Evolutionary conservation across 2,329 filamentous ascomycete genomes (phyloP), one percentile per base, ranked within the genome.

Genomic region (Trichoderma sp.): DNA sequence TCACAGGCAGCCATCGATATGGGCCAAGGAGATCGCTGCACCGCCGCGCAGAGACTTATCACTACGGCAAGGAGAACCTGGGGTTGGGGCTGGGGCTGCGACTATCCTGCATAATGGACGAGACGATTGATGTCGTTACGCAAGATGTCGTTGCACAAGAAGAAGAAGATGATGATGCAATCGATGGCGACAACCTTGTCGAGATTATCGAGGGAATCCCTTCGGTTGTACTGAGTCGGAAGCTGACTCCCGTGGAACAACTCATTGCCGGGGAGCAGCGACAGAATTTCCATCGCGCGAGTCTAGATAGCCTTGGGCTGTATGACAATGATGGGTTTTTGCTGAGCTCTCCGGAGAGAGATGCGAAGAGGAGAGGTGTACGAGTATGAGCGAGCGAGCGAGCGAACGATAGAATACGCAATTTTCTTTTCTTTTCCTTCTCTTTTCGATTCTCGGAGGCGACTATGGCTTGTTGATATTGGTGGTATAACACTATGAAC

Each of bases 241-340:
- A 72, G 64, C 69, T 76, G 18, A 72, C 74, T 7, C 71, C 75
- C 2, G 74, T 78, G 18, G 75, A 71, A 13, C 75, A 77, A 24
- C 65, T 77, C 16, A 69, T 73, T 5, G 69, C 70, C 2, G 75
- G 74, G 8, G 73, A 74, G 18, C 72, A 72, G 70, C 68, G 71
- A 8, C 69, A 72, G n/a, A 71, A 71, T 37, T 59, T 71, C 30
- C 26, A 66, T 13, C 70, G 76, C 1, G 71, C 70, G 24, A 82
- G 81, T 18, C 73, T 76, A 0, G 81, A 83, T 24, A 84, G 80
- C 39, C 68, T 81, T 34, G 81, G 80, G 1, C 64, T 83, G 59
- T 85, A 85, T 70, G 82, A 84, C 69, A 74, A 78, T 59, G 81
- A 84, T 32, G 83, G 82, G 1, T 84, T 84, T 61, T 72, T 84